Evolutionary conservation across 345 rosid genomes (phyloP), one percentile per base, ranked within the genome.

Genomic region (Chamaenerion angustifolium): DNA sequence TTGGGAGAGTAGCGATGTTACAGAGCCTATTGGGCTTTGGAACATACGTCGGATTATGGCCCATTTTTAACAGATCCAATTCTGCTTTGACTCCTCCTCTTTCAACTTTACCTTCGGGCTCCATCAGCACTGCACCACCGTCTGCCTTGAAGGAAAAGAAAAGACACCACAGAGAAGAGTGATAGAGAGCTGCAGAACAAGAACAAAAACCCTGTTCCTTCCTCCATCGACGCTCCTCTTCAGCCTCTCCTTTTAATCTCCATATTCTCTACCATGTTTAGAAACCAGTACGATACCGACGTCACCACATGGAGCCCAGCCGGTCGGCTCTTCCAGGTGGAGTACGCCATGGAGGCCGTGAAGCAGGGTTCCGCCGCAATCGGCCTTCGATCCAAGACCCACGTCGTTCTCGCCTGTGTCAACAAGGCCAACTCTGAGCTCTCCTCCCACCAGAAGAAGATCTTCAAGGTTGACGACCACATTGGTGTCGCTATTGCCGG

Each of bases 251-350:
- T 44, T 8, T 25, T 13, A 6, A 47, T 47, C 58, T 27, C 11
- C 52, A n/a, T 15, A 31, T 45, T 16, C 31, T 3, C 8, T 35
- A 54, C 37, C 48, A 83, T 92, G 98, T 88, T 93, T 62, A 77
- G 99, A 75, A 93, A 93, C 64, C 99, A 88, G 62, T 93, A 93
- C 79, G 99, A 88, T 49, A 93, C 99, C 6, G 95, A 93, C 48
- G 99, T 88, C 17, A 93, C 99, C 44, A 85, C 99, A 56, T 93
- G 99, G 99, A 85, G 96, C 75, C 99, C 99, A 0, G 85, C 94
- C 40, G 96, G 99, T 10, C 71, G 99, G 49, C 73, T 93, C 11
- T 85, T 82, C 68, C 99, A 93, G 77, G 99, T 93, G 56, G 96
- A 93, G 64, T 88, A 93, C 76, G 94, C 99, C 48, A 93, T 93